Evolutionary conservation across 2,329 filamentous ascomycete genomes (phyloP), one percentile per base, ranked within the genome.

Genomic region (Grosmannia huntii): DNA sequence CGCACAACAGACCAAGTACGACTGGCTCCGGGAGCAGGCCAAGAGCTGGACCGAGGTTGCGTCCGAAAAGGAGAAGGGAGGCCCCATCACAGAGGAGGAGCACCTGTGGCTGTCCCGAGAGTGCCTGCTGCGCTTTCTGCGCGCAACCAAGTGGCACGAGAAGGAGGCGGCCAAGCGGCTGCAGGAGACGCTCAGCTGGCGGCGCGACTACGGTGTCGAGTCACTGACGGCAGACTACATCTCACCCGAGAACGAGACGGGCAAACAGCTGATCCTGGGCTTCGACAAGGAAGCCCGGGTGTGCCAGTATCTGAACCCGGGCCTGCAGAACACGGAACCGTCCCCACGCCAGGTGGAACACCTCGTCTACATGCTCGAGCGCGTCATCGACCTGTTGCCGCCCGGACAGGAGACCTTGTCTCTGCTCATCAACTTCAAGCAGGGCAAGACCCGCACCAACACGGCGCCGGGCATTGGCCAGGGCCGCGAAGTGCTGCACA

Each of bases 331-430:
- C 76, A 97, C 94, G 1, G 86, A 95, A 65, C 80, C 84, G 59
- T 87, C 84, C 61, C 88, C 90, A 44, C 82, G 89, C 65, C 94
- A 97, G 74, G 85, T 96, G 58, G 85, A 99, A 72, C 91, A 97
- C 70, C 76, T 99, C 61, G 90, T 96, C 56, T 99, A 87, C 75
- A 96, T 97, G 91, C 74, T 97, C 49, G 94, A 99, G 76, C 82
- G 89, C 44, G 85, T 88, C 38, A 83, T 96, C 63, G 91, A 96
- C 65, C 73, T 97, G 62, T 90, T 95, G 83, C 86, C 87, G 0
- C 79, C 91, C 0, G 87, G 87, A 16, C 89, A 95, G 69, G 94
- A 97, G 74, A 94, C 83, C 53, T 72, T 96, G 60, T 87, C 88
- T 50, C 78, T 99, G 58, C 76, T 97, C 64, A 91, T 97, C 72